These are phyloP conservation scores for Pseudocohnilembus persalinus DNA, from an alignment of 169 alveolate species.

Conservation along the genomic window DNA sequence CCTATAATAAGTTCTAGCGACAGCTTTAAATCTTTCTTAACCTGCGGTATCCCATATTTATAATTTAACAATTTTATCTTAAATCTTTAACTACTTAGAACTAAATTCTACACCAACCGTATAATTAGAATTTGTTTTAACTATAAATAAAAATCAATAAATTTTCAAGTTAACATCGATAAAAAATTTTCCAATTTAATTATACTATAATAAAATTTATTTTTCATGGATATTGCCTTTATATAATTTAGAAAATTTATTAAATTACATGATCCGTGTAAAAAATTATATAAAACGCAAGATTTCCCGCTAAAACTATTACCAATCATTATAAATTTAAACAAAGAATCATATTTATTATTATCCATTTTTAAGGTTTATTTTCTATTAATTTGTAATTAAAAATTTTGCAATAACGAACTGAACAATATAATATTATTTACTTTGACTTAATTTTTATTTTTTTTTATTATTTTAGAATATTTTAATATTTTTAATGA, in stretches of 20 bases:
- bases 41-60: slow-evolving; percentile 90
- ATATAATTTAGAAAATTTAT: background rate
- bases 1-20: slow-evolving; percentile 78
- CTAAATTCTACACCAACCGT: slow-evolving; percentile 79
- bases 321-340: slow-evolving; percentile 69
- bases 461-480: too few relatives aligned
- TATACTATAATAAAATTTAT: background rate
- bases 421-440: too few relatives aligned
- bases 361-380: background rate
- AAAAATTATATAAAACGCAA: slow-evolving; percentile 43
- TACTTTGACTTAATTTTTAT: too few relatives aligned
- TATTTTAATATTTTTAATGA: too few relatives aligned
- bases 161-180: background rate
- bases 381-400: too few relatives aligned
- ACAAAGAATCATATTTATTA: slow-evolving; percentile 27
- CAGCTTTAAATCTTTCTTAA: slow-evolving; percentile 77
- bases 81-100: slow-evolving; percentile 56
- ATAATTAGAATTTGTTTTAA: slow-evolving; percentile 23
- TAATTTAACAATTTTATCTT: slow-evolving; percentile 64
- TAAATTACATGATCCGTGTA: slow-evolving; percentile 48
- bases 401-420: too few relatives aligned
- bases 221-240: too few relatives aligned
- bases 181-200: background rate
- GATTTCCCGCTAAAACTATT: slow-evolving; percentile 59
- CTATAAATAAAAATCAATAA: slow-evolving; percentile 2